Evolutionary conservation across 352 stramenopile genomes (phyloP).

Genomic region (Phytophthora ohioensis): DNA sequence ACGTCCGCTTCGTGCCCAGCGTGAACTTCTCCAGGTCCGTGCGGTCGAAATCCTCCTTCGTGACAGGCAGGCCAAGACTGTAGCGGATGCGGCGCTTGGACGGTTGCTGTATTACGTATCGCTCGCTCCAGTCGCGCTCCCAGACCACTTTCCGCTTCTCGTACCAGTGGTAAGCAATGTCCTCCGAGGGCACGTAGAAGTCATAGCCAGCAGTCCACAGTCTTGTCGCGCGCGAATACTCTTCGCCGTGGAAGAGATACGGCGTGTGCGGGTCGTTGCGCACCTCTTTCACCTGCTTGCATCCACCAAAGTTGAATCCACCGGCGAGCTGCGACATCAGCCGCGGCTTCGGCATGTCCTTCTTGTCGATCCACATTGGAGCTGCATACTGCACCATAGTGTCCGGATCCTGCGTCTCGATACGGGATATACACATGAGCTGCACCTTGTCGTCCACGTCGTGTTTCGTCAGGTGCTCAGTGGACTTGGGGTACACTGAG

Average conservation of each 20-base stretch:
- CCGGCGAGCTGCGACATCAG: conserved; percentile 84
- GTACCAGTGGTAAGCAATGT: conserved; percentile 87
- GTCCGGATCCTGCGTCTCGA: conserved; percentile 74
- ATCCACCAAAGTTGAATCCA: conserved; percentile 87
- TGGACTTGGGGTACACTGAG: conserved; percentile 85
- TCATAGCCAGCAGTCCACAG: conserved; percentile 86
- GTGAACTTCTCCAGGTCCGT: conserved; percentile 77
- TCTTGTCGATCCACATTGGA: conserved; percentile 75
- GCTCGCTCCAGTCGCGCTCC: conserved; percentile 80
- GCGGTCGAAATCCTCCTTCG: conserved; percentile 75
- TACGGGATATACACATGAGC: conserved; percentile 82
- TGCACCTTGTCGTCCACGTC: conserved; percentile 69
- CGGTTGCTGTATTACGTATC: conserved; percentile 72
- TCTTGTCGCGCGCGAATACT: conserved; percentile 81
- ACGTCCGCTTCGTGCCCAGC: conserved; percentile 77
- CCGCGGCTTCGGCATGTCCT: conserved; percentile 68
- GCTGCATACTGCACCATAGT: conserved; percentile 84
- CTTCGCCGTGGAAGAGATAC: conserved; percentile 84
- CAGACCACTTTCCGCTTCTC: conserved; percentile 84
- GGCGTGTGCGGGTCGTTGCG: conserved; percentile 84
- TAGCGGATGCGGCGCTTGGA: conserved; percentile 82
- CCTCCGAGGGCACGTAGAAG: conserved; percentile 79
- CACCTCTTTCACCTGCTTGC: conserved; percentile 72
- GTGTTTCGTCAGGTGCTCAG: conserved; percentile 60
- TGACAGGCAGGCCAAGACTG: conserved; percentile 64